Evolutionary conservation across 108 stramenopile species (phyloP).

Genomic region (Skeletonema tropicum): DNA sequence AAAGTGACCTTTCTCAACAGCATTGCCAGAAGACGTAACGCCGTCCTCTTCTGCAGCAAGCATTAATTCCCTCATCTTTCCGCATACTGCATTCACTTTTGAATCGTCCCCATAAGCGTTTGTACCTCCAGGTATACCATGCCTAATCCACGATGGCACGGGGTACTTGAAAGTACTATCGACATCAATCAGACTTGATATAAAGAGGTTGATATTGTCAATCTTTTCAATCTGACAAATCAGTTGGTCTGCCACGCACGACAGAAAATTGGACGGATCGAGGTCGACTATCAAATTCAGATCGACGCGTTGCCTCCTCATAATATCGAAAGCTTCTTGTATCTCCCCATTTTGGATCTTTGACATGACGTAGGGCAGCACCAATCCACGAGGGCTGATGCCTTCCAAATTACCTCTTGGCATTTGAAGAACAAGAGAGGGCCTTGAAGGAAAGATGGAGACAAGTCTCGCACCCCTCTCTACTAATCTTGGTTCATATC

Average conservation of each 20-base stretch:
- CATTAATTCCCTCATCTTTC: conserved; percentile 70
- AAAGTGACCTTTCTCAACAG: conserved; percentile 62
- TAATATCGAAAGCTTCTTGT: conserved; percentile 68
- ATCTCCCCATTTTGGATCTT: conserved; percentile 58
- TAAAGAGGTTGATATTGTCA: conserved; percentile 86
- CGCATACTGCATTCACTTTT: conserved; percentile 83
- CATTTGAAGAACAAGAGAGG: conserved; percentile 78
- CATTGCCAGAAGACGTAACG: conserved; percentile 39
- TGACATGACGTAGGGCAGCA: conserved; percentile 74
- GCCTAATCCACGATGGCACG: conserved; percentile 66
- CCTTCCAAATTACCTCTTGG: conserved; percentile 89
- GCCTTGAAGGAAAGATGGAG: conserved; percentile 65
- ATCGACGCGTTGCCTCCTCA: conserved; percentile 87
- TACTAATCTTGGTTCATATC: conserved; percentile 85
- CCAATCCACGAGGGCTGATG: conserved; percentile 79
- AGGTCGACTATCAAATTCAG: conserved; percentile 86
- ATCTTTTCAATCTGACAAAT: conserved; percentile 64
- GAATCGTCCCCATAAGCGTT: conserved; percentile 57
- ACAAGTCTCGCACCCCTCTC: conserved; percentile 83
- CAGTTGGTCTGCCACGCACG: conserved; percentile 57
- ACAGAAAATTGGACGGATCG: conserved; percentile 66
- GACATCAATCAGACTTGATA: conserved; percentile 72
- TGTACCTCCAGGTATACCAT: neutral
- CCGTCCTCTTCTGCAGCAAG: conserved; percentile 54
- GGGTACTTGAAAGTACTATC: conserved; percentile 77